Conservation (phyloP, 768 basidiomycete species). For the Auriscalpium vulgare region DNA sequence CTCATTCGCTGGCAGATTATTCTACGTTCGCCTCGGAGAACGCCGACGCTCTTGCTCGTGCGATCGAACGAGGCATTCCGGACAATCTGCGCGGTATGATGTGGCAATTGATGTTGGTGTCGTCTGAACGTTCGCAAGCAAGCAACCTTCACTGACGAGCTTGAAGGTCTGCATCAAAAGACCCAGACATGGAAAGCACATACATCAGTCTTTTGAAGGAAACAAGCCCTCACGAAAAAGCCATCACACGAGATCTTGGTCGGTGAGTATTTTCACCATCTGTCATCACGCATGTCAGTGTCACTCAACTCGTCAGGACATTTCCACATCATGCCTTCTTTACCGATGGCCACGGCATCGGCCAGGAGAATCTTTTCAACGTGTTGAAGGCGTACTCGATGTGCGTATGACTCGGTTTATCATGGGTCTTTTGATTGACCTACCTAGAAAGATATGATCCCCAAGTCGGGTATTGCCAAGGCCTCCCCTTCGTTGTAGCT, state of each 20-base stretch:
- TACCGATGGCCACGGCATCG: slow-evolving; percentile 87
- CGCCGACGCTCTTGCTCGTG: slow-evolving; percentile 73
- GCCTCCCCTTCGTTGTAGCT: slow-evolving; percentile 92
- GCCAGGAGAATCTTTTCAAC: slow-evolving; percentile 96
- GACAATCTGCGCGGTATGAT: slow-evolving; percentile 84
- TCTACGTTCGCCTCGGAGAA: slow-evolving; percentile 75
- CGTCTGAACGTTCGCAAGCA: no score
- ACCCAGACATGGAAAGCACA: slow-evolving; percentile 70
- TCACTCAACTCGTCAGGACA: slow-evolving; percentile 43
- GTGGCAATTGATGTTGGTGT: slow-evolving; percentile 84
- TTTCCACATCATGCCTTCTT: slow-evolving; percentile 98
- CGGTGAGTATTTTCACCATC: slow-evolving; percentile 34
- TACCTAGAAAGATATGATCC: slow-evolving; percentile 59
- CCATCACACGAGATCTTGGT: slow-evolving; percentile 87
- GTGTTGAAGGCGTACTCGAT: slow-evolving; percentile 96
- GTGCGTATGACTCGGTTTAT: slow-evolving; percentile 31
- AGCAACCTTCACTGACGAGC: no score
- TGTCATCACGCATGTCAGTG: slow-evolving; percentile 5
- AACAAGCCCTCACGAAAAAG: slow-evolving; percentile 84
- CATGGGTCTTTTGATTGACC: slow-evolving; percentile 4
- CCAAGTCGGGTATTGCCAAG: slow-evolving; percentile 97
- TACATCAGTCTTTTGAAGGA: slow-evolving; percentile 82
- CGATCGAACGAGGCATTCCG: slow-evolving; percentile 91
- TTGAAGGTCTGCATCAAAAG: slow-evolving; percentile 86
- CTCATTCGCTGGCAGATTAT: slow-evolving; percentile 50